These are phyloP conservation scores for Paulownia fortunei DNA, from an alignment of 257 asterid genomes.

Conservation along the genomic window DNA sequence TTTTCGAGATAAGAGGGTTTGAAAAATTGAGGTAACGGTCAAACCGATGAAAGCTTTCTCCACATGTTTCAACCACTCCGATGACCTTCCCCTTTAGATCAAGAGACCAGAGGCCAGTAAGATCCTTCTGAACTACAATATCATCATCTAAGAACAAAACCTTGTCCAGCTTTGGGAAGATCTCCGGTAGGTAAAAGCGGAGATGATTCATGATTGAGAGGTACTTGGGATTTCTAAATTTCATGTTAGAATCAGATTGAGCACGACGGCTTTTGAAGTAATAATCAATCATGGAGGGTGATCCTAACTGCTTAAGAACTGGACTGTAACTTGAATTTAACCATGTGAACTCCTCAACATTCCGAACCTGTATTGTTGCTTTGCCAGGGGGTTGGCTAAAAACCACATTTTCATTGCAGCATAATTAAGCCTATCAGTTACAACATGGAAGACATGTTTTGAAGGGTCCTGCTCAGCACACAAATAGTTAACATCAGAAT, in stretches of 20 bases:
- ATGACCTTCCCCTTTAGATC: constrained; percentile 59
- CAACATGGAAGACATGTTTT: constrained; percentile 61
- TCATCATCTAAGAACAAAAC: constrained; percentile 67
- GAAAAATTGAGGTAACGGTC: constrained; percentile 66
- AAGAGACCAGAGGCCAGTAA: constrained; percentile 51
- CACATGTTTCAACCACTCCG: constrained; percentile 71
- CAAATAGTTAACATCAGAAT: constrained; percentile 8
- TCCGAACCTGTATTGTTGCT: constrained; percentile 56
- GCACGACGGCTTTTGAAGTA: constrained; percentile 54
- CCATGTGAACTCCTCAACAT: constrained; percentile 66
- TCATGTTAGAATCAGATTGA: constrained; percentile 53
- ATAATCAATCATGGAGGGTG: constrained; percentile 53
- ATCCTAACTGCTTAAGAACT: constrained; percentile 52
- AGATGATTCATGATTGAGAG: constrained; percentile 69
- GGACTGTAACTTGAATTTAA: constrained; percentile 60
- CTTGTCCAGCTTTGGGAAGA: constrained; percentile 61
- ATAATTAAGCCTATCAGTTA: constrained; percentile 56
- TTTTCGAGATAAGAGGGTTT: constrained; percentile 55
- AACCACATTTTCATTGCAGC: constrained; percentile 72
- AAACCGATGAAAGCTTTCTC: constrained; percentile 57
- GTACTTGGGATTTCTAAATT: constrained; percentile 65
- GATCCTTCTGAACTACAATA: constrained; percentile 63
- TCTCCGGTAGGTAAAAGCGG: constrained; percentile 64
- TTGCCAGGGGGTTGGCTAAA: constrained; percentile 53
- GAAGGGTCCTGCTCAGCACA: constrained; percentile 52